phyloP scores from a whole-genome alignment of 139 green algal species.

The Medakamo hakoo region DNA sequence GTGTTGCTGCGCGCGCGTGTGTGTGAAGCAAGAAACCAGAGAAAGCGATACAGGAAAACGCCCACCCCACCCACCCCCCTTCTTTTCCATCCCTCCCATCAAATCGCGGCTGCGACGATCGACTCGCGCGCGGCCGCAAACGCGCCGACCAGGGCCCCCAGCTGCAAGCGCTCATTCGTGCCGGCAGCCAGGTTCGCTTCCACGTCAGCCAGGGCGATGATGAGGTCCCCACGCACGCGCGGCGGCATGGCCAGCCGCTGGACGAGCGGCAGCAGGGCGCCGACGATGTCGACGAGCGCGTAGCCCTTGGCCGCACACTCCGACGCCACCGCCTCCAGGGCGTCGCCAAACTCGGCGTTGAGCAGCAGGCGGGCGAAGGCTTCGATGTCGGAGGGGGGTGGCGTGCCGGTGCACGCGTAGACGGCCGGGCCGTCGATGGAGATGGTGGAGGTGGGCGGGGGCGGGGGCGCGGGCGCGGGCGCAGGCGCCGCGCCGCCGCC shows the following conservation, averaged over 20 bases:
- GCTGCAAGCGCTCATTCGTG: constrained; percentile 69
- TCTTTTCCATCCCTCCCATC: constrained; percentile 3
- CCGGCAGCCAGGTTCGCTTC: constrained; percentile 73
- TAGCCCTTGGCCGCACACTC: constrained; percentile 9
- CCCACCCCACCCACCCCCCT: too few species aligned
- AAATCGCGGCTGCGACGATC: constrained; percentile 35
- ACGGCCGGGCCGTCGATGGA: constrained; percentile 51
- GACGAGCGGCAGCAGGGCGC: constrained; percentile 7
- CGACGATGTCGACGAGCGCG: constrained; percentile 23
- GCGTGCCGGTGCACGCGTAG: constrained; percentile 85
- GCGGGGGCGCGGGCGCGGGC: constrained; percentile 24
- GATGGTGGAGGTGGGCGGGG: constrained; percentile 52
- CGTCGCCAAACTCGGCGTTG: constrained; percentile 29
- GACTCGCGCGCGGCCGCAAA: constrained; percentile 56
- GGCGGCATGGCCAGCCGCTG: constrained; percentile 57
- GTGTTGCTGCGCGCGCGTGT: too few species aligned
- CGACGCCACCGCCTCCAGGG: background rate
- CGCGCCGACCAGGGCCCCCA: constrained; percentile 61
- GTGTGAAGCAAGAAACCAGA: too few species aligned
- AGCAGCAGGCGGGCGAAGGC: constrained; percentile 51
- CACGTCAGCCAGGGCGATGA: constrained; percentile 65
- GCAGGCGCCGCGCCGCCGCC: background rate
- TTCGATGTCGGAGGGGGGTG: constrained; percentile 71
- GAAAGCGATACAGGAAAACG: too few species aligned
- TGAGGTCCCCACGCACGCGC: constrained; percentile 35